Conservation (phyloP, 2,329 filamentous ascomycete genomes). For the Fusarium sp. region DNA sequence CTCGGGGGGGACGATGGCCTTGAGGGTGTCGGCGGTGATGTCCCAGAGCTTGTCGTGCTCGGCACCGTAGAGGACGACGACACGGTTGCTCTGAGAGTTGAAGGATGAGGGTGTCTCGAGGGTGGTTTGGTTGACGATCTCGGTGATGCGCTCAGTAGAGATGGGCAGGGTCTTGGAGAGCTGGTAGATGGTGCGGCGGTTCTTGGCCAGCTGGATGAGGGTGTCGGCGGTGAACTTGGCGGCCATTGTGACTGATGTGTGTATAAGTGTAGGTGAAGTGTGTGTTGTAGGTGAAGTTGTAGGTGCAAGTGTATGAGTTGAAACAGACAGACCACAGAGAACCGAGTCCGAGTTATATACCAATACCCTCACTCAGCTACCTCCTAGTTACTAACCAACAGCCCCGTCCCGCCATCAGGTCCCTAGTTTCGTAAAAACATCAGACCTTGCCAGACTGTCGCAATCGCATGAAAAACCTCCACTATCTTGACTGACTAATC, state of each 20-base stretch:
- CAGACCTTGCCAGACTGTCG: slow-evolving; percentile 19
- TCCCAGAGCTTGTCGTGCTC: slow-evolving; percentile 94
- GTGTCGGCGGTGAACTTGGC: slow-evolving; percentile 57
- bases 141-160: slow-evolving; percentile 65
- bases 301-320: slow-evolving; percentile 14
- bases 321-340: slow-evolving; percentile 8
- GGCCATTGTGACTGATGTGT: slow-evolving; percentile 54
- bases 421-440: not conserved
- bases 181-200: slow-evolving; percentile 75
- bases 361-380: slow-evolving; percentile 8
- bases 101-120: slow-evolving; percentile 81
- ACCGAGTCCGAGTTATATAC: slow-evolving; percentile 26
- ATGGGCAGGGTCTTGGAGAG: slow-evolving; percentile 71
- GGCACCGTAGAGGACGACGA: slow-evolving; percentile 80
- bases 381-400: not conserved
- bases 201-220: slow-evolving; percentile 73
- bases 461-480: slow-evolving; percentile 7
- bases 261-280: slow-evolving; percentile 4
- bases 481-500: slow-evolving; percentile 25
- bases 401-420: slow-evolving; percentile 16
- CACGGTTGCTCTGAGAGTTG: slow-evolving; percentile 87
- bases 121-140: slow-evolving; percentile 73
- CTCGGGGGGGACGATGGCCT: slow-evolving; percentile 71
- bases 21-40: slow-evolving; percentile 65
- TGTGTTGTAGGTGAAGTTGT: slow-evolving; percentile 7